Evolutionary conservation across 164 flowering plant genomes (phyloP).

Genomic region (Macadamia tetraphylla): DNA sequence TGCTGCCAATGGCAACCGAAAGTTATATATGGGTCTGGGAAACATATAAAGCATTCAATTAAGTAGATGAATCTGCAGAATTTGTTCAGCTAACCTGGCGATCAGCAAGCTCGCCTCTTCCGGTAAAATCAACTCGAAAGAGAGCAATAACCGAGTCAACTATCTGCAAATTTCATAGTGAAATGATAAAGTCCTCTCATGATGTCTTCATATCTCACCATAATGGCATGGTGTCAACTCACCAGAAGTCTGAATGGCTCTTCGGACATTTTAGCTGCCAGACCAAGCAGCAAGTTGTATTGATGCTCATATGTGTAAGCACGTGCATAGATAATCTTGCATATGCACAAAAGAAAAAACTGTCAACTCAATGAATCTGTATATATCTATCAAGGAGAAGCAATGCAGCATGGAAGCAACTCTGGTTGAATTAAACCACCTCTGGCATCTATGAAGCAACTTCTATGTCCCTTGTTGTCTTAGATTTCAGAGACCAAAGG

Average conservation of each 20-base stretch:
- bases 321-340: slow-evolving; percentile 89
- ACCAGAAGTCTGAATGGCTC: slow-evolving; percentile 96
- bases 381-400: too few species aligned
- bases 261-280: slow-evolving; percentile 97
- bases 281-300: slow-evolving; percentile 84
- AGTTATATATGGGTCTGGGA: neutral
- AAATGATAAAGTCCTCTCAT: too few species aligned
- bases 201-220: too few species aligned
- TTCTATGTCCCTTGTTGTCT: too few species aligned
- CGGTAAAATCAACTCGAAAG: slow-evolving; percentile 94
- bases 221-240: slow-evolving; percentile 7
- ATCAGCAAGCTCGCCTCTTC: slow-evolving; percentile 98
- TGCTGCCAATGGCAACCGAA: slow-evolving; percentile 52
- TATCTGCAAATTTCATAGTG: slow-evolving; percentile 41
- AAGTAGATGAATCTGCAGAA: too few species aligned
- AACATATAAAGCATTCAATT: too few species aligned
- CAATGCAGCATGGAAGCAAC: too few species aligned
- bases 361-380: neutral
- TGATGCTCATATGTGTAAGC: slow-evolving; percentile 99
- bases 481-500: too few species aligned
- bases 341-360: slow-evolving; percentile 10
- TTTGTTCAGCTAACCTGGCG: slow-evolving; percentile 55
- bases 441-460: too few species aligned
- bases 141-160: slow-evolving; percentile 95
- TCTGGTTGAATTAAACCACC: too few species aligned